A percentile compares a stretch with the other conserved stretches of the same genome.
phyloP scores from a whole-genome alignment of 805 yeast genomes.

The Pichia paraexigua region DNA sequence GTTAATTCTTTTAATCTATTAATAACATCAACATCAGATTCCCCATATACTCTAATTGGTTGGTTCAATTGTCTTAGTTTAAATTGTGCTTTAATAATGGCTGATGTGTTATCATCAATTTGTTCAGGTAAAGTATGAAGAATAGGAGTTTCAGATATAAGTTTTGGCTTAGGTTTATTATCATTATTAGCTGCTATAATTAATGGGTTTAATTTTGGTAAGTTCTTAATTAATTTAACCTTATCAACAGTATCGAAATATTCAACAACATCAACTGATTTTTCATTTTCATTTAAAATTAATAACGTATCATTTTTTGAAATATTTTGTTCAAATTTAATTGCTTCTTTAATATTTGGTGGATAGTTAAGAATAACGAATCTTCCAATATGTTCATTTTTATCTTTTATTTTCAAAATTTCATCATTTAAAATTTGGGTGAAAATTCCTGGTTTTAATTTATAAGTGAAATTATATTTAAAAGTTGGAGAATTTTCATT shows the following conservation, averaged over 20 bases:
- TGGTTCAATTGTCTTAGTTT: conserved; percentile 14
- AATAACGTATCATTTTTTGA: conserved; percentile 38
- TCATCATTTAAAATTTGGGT: conserved; percentile 41
- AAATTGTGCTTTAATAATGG: conserved; percentile 16
- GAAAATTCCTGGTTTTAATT: conserved; percentile 36
- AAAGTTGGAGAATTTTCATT: conserved; percentile 25
- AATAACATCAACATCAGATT: conserved; percentile 17
- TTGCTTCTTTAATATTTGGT: conserved; percentile 53
- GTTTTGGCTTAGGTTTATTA: background rate
- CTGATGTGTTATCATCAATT: conserved; percentile 3
- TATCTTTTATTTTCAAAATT: conserved; percentile 18
- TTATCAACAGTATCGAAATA: conserved; percentile 65
- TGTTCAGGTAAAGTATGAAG: conserved; percentile 4
- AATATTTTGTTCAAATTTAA: conserved; percentile 65
- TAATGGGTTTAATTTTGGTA: conserved; percentile 12
- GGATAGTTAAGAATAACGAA: conserved; percentile 55
- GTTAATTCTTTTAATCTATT: conserved; percentile 12
- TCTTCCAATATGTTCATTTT: conserved; percentile 33
- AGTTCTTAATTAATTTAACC: conserved; percentile 22
- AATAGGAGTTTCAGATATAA: background rate
- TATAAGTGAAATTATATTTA: conserved; percentile 24
- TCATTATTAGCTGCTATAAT: background rate
- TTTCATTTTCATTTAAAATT: conserved; percentile 20
- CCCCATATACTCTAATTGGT: conserved; percentile 20
- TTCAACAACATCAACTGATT: conserved; percentile 45